A percentile compares a stretch with the other conserved stretches of the same genome.
phyloP scores from a whole-genome alignment of 257 asterid genomes.

The Lycium barbarum region DNA sequence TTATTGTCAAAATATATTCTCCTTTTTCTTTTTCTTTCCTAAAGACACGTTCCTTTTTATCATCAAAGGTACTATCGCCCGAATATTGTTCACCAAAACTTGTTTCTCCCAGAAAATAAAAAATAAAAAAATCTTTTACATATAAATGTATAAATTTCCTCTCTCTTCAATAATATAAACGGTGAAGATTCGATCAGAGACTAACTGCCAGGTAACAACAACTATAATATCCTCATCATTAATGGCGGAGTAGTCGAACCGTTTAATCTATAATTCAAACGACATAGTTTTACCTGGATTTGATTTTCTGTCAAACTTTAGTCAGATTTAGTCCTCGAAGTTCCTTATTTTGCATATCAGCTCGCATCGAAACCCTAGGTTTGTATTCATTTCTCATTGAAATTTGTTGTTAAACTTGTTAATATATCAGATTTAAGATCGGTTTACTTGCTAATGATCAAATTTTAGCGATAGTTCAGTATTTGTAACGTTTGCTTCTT shows the following conservation, averaged over 20 bases:
- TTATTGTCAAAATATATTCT: neutral
- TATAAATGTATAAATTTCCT: neutral
- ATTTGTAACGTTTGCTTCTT: neutral
- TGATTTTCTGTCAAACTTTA: neutral
- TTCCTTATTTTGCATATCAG: constrained; percentile 29
- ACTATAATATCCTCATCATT: constrained; percentile 39
- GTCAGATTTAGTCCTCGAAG: constrained; percentile 29
- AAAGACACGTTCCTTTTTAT: neutral
- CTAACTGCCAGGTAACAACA: constrained; percentile 29
- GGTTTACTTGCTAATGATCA: neutral
- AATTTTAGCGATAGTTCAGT: neutral
- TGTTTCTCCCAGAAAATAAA: neutral
- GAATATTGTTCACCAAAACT: neutral
- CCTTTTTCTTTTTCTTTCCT: neutral
- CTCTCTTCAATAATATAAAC: constrained; percentile 35
- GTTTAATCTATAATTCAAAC: constrained; percentile 35
- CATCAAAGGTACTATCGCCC: neutral
- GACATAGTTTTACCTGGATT: constrained; percentile 39
- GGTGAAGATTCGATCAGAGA: constrained; percentile 50
- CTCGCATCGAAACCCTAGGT: constrained; percentile 63
- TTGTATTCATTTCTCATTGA: constrained; percentile 26
- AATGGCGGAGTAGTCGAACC: constrained; percentile 55
- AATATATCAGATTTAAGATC: neutral
- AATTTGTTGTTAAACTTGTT: neutral
- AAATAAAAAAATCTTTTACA: neutral